Percentiles rank a stretch among this genome's conserved stretches.
Conservation (phyloP, 2,329 filamentous ascomycete species). For the Penicillium sp. region DNA sequence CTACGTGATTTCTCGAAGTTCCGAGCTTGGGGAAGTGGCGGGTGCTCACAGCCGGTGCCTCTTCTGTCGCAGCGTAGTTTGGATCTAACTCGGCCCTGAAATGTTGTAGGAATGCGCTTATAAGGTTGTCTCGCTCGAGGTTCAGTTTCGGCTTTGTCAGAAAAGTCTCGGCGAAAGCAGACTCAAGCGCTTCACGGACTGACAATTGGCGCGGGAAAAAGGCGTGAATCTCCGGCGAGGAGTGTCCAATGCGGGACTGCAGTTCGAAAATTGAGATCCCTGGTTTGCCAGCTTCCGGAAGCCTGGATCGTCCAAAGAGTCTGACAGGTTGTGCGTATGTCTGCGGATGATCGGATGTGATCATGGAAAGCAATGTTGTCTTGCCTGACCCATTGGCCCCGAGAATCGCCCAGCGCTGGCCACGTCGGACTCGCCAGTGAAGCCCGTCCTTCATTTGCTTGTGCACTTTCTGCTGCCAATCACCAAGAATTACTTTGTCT, state of each 20-base stretch:
- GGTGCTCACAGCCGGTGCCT: slow-evolving; percentile 16
- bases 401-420: slow-evolving; percentile 87
- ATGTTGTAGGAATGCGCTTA: slow-evolving; percentile 68
- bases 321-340: slow-evolving; percentile 84
- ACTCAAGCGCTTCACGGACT: slow-evolving; percentile 71
- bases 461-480: slow-evolving; percentile 63
- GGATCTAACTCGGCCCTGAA: slow-evolving; percentile 77
- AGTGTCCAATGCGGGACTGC: slow-evolving; percentile 84
- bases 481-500: slow-evolving; percentile 70
- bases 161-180: slow-evolving; percentile 88
- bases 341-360: slow-evolving; percentile 94
- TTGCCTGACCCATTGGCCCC: slow-evolving; percentile 93
- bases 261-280: slow-evolving; percentile 91
- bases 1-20: background rate
- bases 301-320: slow-evolving; percentile 75
- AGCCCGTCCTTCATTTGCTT: slow-evolving; percentile 59
- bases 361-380: slow-evolving; percentile 85
- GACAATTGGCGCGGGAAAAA: slow-evolving; percentile 80
- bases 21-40: slow-evolving; percentile 21
- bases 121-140: slow-evolving; percentile 52
- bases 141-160: slow-evolving; percentile 64
- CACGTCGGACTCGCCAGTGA: slow-evolving; percentile 75
- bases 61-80: slow-evolving; percentile 21
- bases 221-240: slow-evolving; percentile 87
- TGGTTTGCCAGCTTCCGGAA: slow-evolving; percentile 66